Evolutionary conservation across 148 eudicot genomes (phyloP).

Genomic region (Cornus florida): DNA sequence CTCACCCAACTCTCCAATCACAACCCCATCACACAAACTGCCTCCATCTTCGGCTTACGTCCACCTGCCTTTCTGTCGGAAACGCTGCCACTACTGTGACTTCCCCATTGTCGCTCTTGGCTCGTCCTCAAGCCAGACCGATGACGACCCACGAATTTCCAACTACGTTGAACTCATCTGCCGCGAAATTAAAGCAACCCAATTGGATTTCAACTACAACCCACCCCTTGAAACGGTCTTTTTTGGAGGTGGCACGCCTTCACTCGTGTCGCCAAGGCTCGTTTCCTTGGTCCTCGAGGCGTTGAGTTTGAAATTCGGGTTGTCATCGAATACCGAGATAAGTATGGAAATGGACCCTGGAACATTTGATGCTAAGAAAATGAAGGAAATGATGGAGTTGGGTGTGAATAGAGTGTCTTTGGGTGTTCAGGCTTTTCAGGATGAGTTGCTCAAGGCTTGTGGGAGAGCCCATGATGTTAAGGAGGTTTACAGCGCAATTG

Average conservation of each 20-base stretch:
- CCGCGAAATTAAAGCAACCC: slow-evolving; percentile 68
- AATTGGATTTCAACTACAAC: slow-evolving; percentile 29
- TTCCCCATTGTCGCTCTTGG: slow-evolving; percentile 93
- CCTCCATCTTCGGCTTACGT: slow-evolving; percentile 87
- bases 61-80: slow-evolving; percentile 96
- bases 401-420: slow-evolving; percentile 92
- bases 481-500: slow-evolving; percentile 78
- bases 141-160: slow-evolving; percentile 65
- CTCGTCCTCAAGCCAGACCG: slow-evolving; percentile 34
- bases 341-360: slow-evolving; percentile 99
- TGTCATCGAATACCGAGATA: slow-evolving; percentile 64
- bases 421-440: slow-evolving; percentile 95
- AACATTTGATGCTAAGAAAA: slow-evolving; percentile 60
- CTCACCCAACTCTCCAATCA: slow-evolving; percentile 21
- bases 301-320: slow-evolving; percentile 55
- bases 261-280: slow-evolving; percentile 81
- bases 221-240: slow-evolving; percentile 90
- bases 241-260: slow-evolving; percentile 96
- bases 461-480: slow-evolving; percentile 88
- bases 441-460: slow-evolving; percentile 78
- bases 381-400: slow-evolving; percentile 57
- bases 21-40: slow-evolving; percentile 31
- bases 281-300: slow-evolving; percentile 57
- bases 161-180: slow-evolving; percentile 59
- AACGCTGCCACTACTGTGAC: slow-evolving; percentile 96